Conservation (phyloP, 768 basidiomycete species). For the Astraeus odoratus region DNA sequence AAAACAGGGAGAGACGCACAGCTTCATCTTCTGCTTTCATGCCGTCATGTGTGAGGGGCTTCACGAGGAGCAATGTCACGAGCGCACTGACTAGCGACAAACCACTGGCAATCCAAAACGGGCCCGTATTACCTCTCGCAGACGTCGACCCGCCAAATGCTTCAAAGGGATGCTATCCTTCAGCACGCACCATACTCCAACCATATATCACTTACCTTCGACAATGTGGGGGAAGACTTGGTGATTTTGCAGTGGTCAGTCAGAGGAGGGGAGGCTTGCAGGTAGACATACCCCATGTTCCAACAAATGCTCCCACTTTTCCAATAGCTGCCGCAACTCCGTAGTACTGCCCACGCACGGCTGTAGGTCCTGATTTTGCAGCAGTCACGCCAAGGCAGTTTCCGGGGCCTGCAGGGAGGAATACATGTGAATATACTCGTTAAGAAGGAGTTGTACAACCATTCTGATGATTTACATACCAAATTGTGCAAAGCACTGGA, state of each 20-base stretch:
- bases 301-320: constrained; percentile 78
- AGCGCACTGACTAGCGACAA: constrained; percentile 75
- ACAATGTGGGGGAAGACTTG: neutral
- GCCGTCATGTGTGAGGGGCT: constrained; percentile 67
- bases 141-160: constrained; percentile 57
- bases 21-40: constrained; percentile 70
- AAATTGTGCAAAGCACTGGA: constrained; percentile 83
- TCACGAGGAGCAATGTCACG: constrained; percentile 66
- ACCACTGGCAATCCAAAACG: constrained; percentile 85
- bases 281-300: constrained; percentile 61
- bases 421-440: constrained; percentile 2
- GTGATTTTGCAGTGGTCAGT: neutral
- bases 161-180: neutral
- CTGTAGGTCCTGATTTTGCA: constrained; percentile 79
- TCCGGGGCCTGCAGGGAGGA: constrained; percentile 59
- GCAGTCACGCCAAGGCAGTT: constrained; percentile 84
- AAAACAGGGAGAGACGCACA: no score
- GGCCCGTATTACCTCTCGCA: constrained; percentile 69
- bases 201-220: neutral
- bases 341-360: constrained; percentile 80
- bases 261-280: neutral
- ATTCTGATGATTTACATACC: constrained; percentile 40
- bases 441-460: neutral
- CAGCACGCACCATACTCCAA: neutral
- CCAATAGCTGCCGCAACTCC: constrained; percentile 82